phyloP scores from a whole-genome alignment of 139 green algal genomes.

The Nannochloris sp. region DNA sequence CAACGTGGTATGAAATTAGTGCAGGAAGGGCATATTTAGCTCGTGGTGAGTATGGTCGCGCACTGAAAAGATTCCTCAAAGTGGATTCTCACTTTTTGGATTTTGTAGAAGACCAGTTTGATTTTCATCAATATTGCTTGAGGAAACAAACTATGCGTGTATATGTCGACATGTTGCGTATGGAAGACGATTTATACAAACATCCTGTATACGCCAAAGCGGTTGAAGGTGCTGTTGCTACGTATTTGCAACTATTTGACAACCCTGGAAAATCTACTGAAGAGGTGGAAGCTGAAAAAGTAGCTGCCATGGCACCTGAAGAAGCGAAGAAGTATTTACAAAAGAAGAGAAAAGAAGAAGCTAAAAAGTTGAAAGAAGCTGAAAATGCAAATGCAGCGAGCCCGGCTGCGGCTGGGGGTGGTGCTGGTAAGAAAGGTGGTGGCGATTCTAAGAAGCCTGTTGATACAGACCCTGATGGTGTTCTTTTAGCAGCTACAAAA shows the following conservation, averaged over 20 bases:
- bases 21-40: slow-evolving; percentile 57
- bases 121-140: slow-evolving; percentile 98
- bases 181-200: slow-evolving; percentile 19
- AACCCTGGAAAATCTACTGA: slow-evolving; percentile 12
- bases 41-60: slow-evolving; percentile 41
- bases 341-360: slow-evolving; percentile 41
- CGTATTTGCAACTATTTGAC: slow-evolving; percentile 71
- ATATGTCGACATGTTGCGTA: slow-evolving; percentile 83
- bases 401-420: slow-evolving; percentile 19
- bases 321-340: slow-evolving; percentile 53
- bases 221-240: slow-evolving; percentile 53
- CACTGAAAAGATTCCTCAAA: slow-evolving; percentile 79
- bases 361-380: slow-evolving; percentile 29
- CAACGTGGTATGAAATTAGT: slow-evolving; percentile 94
- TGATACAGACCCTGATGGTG: slow-evolving; percentile 83
- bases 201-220: slow-evolving; percentile 17
- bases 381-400: slow-evolving; percentile 32
- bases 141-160: slow-evolving; percentile 90
- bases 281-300: slow-evolving; percentile 31
- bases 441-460: slow-evolving; percentile 26
- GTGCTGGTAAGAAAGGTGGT: slow-evolving; percentile 25
- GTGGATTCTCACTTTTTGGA: slow-evolving; percentile 81
- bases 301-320: slow-evolving; percentile 60
- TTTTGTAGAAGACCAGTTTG: slow-evolving; percentile 95
- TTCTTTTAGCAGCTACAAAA: slow-evolving; percentile 54